Percentiles rank a stretch among this genome's conserved stretches.
Conservation (phyloP, 768 basidiomycete genomes). For the Ramaria sp. region DNA sequence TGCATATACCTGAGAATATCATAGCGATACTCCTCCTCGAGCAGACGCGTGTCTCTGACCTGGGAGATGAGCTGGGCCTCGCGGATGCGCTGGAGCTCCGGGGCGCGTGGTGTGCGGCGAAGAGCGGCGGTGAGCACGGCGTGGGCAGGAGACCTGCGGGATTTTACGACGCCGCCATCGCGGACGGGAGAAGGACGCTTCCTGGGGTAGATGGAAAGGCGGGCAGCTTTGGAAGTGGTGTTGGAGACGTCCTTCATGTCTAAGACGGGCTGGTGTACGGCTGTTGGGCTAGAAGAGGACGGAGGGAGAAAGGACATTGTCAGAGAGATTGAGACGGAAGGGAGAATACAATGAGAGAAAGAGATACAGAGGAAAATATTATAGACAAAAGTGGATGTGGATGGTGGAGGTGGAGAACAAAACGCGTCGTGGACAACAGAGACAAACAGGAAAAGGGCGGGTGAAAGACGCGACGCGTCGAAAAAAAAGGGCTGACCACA, state of each 20-base stretch:
- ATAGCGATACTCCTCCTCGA: slow-evolving; percentile 93
- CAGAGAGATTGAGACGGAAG: slow-evolving; percentile 6
- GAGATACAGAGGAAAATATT: background rate
- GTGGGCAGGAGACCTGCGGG: slow-evolving; percentile 38
- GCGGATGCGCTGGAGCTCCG: slow-evolving; percentile 14
- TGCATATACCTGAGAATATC: slow-evolving; percentile 94
- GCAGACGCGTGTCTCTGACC: slow-evolving; percentile 31
- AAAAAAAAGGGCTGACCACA: background rate
- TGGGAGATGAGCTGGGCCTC: slow-evolving; percentile 24
- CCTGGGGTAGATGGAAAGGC: slow-evolving; percentile 66
- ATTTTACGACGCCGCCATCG: slow-evolving; percentile 56
- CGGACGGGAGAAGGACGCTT: slow-evolving; percentile 64
- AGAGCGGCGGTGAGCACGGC: slow-evolving; percentile 39
- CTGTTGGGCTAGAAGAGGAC: background rate
- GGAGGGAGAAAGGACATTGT: background rate
- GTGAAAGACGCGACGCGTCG: slow-evolving; percentile 11
- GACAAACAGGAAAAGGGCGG: slow-evolving; percentile 17
- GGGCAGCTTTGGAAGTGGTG: slow-evolving; percentile 47
- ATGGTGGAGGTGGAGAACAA: slow-evolving; percentile 19
- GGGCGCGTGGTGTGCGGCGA: slow-evolving; percentile 55
- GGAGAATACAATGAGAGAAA: background rate
- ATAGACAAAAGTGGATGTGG: slow-evolving; percentile 9
- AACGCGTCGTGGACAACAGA: slow-evolving; percentile 25
- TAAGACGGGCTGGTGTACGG: background rate
- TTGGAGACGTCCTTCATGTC: slow-evolving; percentile 73